These are phyloP conservation scores for Thermomyces lanuginosus DNA, from an alignment of 2,329 filamentous ascomycete genomes.

Conservation along the genomic window DNA sequence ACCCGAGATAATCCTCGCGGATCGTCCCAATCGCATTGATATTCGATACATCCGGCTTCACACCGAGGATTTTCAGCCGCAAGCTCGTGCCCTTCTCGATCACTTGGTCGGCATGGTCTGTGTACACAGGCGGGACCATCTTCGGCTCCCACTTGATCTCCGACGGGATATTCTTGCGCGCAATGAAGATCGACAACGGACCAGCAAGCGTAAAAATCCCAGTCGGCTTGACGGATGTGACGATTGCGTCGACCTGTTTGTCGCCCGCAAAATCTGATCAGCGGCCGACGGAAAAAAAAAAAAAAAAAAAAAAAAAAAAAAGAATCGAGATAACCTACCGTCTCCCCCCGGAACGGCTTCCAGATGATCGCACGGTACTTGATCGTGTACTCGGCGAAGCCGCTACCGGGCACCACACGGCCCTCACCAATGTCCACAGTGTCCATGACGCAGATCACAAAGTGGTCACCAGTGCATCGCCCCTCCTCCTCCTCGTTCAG, in stretches of 20 bases:
- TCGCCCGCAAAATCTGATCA: slow-evolving; percentile 17
- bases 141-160: slow-evolving; percentile 92
- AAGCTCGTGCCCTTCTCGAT: slow-evolving; percentile 91
- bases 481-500: slow-evolving; percentile 89
- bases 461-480: slow-evolving; percentile 87
- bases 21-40: slow-evolving; percentile 98
- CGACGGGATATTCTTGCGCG: slow-evolving; percentile 56
- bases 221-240: slow-evolving; percentile 76
- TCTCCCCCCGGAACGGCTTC: slow-evolving; percentile 96
- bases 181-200: slow-evolving; percentile 34
- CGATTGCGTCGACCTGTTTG: slow-evolving; percentile 76
- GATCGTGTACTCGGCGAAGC: slow-evolving; percentile 85
- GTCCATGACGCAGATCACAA: slow-evolving; percentile 96
- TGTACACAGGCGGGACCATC: slow-evolving; percentile 90
- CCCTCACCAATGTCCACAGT: slow-evolving; percentile 89
- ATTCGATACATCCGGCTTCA: slow-evolving; percentile 78
- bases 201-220: slow-evolving; percentile 52
- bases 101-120: slow-evolving; percentile 81
- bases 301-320: slow-evolving; percentile 5
- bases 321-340: slow-evolving; percentile 43
- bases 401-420: slow-evolving; percentile 77
- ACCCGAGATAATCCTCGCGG: slow-evolving; percentile 51
- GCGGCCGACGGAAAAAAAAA: too few relatives aligned
- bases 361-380: slow-evolving; percentile 92
- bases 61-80: slow-evolving; percentile 84